These are phyloP conservation scores for Physcia stellaris DNA, from an alignment of 495 filamentous ascomycete genomes.

Conservation along the genomic window DNA sequence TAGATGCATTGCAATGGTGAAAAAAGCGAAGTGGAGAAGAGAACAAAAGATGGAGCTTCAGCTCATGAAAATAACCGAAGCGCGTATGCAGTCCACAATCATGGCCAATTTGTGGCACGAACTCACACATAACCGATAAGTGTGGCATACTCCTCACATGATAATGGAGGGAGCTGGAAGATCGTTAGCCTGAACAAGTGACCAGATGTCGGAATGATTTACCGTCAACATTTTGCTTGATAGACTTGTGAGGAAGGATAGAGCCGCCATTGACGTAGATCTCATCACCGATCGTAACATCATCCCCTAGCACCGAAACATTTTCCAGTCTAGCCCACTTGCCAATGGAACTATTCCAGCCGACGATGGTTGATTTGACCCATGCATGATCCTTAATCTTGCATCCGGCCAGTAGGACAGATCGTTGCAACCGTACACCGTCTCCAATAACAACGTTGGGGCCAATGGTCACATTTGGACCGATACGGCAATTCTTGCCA, in stretches of 20 bases:
- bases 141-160: not conserved
- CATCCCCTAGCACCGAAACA: constrained; percentile 91
- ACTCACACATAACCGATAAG: too few species aligned
- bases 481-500: constrained; percentile 96
- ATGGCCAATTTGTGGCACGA: too few species aligned
- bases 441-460: constrained; percentile 91
- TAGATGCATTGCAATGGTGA: too few species aligned
- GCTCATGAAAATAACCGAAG: too few species aligned
- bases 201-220: constrained; percentile 18
- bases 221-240: constrained; percentile 96
- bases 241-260: constrained; percentile 94
- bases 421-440: constrained; percentile 87
- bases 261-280: constrained; percentile 98
- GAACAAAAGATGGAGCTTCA: too few species aligned
- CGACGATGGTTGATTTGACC: constrained; percentile 98
- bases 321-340: constrained; percentile 96
- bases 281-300: constrained; percentile 98
- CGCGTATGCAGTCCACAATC: too few species aligned
- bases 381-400: constrained; percentile 99
- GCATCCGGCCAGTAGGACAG: constrained; percentile 74
- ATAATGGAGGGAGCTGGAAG: not conserved
- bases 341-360: constrained; percentile 95
- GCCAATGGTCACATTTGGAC: constrained; percentile 93
- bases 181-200: not conserved
- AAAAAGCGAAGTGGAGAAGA: too few species aligned